Evolutionary conservation across 1,139 yeast species (phyloP).

Genomic region (Saccharomyces hybrid): DNA sequence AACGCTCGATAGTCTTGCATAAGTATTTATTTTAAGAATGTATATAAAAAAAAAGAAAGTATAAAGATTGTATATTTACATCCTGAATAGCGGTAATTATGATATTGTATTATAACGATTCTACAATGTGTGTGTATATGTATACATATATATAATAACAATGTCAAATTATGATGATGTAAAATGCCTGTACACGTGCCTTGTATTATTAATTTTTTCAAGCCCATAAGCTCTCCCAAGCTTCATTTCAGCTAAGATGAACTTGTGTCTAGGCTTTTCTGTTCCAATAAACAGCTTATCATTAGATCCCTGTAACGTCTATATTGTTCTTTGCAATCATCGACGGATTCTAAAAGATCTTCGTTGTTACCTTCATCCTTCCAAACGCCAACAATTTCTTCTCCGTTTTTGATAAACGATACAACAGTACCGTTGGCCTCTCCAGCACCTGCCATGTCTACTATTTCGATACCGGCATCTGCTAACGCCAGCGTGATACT

Average conservation of each 20-base stretch:
- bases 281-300: slow-evolving; percentile 12
- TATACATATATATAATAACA: too few relatives aligned
- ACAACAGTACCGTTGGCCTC: slow-evolving; percentile 35
- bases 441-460: slow-evolving; percentile 73
- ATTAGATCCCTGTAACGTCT: slow-evolving; percentile 17
- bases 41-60: too few relatives aligned
- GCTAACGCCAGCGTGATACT: slow-evolving; percentile 67
- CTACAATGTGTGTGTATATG: too few relatives aligned
- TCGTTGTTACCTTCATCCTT: slow-evolving; percentile 24
- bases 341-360: slow-evolving; percentile 15
- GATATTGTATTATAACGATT: too few relatives aligned
- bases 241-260: too few relatives aligned
- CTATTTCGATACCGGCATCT: slow-evolving; percentile 74
- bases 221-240: too few relatives aligned
- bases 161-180: too few relatives aligned
- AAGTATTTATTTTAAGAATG: neutral
- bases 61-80: too few relatives aligned
- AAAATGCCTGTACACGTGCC: too few relatives aligned
- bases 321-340: slow-evolving; percentile 20
- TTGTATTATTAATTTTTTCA: too few relatives aligned
- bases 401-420: slow-evolving; percentile 31
- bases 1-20: slow-evolving; percentile 28
- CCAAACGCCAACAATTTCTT: slow-evolving; percentile 34
- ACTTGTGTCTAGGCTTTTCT: too few relatives aligned
- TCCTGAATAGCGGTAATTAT: too few relatives aligned